phyloP scores from a whole-genome alignment of 164 flowering plant genomes.

The Vitis riparia region DNA sequence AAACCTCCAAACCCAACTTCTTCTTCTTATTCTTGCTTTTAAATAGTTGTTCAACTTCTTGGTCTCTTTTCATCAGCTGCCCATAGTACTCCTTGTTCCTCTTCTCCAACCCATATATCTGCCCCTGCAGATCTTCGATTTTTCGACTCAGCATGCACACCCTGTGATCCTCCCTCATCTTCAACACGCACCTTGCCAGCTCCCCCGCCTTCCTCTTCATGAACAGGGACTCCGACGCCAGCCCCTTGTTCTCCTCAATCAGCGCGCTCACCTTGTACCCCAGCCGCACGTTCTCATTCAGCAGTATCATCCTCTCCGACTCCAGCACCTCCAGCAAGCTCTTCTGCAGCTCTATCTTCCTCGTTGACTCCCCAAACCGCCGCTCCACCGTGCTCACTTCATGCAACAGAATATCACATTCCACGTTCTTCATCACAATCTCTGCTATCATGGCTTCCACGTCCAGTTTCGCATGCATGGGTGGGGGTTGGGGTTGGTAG shows the following conservation, averaged over 20 bases:
- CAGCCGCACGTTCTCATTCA: constrained; percentile 61
- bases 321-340: constrained; percentile 73
- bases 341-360: constrained; percentile 65
- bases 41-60: not conserved
- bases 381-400: constrained; percentile 32
- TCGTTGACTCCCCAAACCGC: constrained; percentile 27
- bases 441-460: constrained; percentile 38
- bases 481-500: constrained; percentile 32
- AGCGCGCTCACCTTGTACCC: constrained; percentile 38
- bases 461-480: not conserved
- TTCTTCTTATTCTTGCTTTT: constrained; percentile 25
- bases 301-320: constrained; percentile 65
- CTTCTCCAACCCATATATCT: constrained; percentile 63
- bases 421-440: constrained; percentile 50
- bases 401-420: constrained; percentile 37
- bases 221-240: constrained; percentile 48
- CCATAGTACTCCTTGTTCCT: constrained; percentile 54
- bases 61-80: constrained; percentile 26
- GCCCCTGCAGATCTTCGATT: constrained; percentile 69
- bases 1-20: constrained; percentile 26
- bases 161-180: constrained; percentile 65
- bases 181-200: constrained; percentile 64
- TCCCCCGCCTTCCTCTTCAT: constrained; percentile 65
- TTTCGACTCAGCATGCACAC: constrained; percentile 47
- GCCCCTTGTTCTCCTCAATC: constrained; percentile 55